Base-by-base conservation (phyloP, 495 filamentous ascomycete genomes). In the Hypoxylon lenormandii region DNA sequence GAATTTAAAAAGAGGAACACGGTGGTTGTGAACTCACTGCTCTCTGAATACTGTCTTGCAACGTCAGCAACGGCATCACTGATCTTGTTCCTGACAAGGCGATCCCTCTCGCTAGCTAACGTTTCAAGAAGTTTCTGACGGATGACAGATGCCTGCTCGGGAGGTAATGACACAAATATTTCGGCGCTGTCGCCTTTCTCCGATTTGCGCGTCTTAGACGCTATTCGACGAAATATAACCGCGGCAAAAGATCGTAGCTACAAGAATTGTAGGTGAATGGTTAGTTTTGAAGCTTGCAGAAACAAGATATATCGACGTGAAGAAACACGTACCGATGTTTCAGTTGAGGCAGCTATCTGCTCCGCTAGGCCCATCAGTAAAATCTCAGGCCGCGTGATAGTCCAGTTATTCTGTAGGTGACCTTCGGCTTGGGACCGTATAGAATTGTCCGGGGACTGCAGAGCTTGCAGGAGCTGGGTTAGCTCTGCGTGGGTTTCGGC, bases 61-160 rank as follows among this genome's bases (percentile, higher is more conserved):
- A 98, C 82, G 76, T 99, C 96, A 5, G 96, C 96, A 63, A 98
- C 90, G 1, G 95, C 93, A 79, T 99, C 96, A 57, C 93, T 94
- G 75, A 97, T 91, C 80, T 98, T 99, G 77, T 96, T 96, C 74
- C 96, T 85, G 36, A 96, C 91, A 13, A 87, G 78, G 45, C 86
- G 82, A 18, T 89, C 83, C 5, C 83, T 79, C 79, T 98, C 96
- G 45, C 78, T 81, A 42, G 87, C 86, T 50, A 97, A 80, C 60
- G 88, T 89, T 63, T 90, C 85, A 19, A 99, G 82, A 38, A 98
- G 81, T 76, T 93, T 94, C 62, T 89, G 84, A 55, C 92, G 86
- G 66, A 98, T 97, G 57, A 85, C 88, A 26, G 86, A 77, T 65
- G 89, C 88, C 72, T 95, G 89, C n/a, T 88, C 83, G 55, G 84